Conservation (phyloP, 176 grass and related monocot genomes). For the Juncus inflexus region DNA sequence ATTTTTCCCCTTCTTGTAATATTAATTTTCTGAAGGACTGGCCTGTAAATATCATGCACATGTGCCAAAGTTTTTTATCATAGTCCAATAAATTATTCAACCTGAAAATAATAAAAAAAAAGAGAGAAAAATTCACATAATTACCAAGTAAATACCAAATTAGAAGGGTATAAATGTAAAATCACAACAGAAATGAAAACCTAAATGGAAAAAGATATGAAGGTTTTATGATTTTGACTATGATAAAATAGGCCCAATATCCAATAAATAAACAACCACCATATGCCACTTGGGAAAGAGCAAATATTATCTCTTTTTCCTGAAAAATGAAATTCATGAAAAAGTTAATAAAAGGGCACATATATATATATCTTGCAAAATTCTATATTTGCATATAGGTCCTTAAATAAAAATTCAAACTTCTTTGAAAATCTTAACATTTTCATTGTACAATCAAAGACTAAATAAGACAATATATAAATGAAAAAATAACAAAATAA, state of each 20-base stretch:
- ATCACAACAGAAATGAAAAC: slow-evolving; percentile 37
- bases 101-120: slow-evolving; percentile 42
- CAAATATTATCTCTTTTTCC: slow-evolving; percentile 81
- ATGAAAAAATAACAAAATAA: neutral
- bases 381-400: slow-evolving; percentile 11
- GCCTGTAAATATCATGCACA: slow-evolving; percentile 94
- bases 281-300: slow-evolving; percentile 78
- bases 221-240: slow-evolving; percentile 38
- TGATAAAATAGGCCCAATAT: slow-evolving; percentile 85
- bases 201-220: slow-evolving; percentile 65
- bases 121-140: neutral
- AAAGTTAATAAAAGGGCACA: slow-evolving; percentile 28
- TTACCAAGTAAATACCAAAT: slow-evolving; percentile 14
- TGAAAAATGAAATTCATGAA: slow-evolving; percentile 19
- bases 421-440: slow-evolving; percentile 6
- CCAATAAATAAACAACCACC: slow-evolving; percentile 63
- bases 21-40: slow-evolving; percentile 86
- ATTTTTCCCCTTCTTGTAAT: slow-evolving; percentile 96
- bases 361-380: slow-evolving; percentile 1
- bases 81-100: slow-evolving; percentile 58
- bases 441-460: neutral
- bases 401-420: neutral
- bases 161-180: slow-evolving; percentile 6
- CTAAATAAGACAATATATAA: neutral
- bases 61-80: slow-evolving; percentile 83